phyloP scores from a whole-genome alignment of 2,329 filamentous ascomycete genomes.

The Ceratocystis diversiconidia region DNA sequence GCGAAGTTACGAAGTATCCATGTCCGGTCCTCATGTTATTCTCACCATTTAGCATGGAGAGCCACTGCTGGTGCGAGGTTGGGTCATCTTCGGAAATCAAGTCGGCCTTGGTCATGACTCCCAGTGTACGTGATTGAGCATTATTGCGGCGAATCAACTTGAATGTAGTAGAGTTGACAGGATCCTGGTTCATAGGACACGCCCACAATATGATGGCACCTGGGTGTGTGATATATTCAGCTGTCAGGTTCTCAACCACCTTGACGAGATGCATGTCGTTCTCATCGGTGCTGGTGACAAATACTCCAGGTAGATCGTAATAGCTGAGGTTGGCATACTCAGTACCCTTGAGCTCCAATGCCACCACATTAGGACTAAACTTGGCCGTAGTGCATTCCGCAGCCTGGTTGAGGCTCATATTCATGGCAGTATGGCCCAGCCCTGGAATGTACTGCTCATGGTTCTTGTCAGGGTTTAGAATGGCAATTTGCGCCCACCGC shows the following conservation, averaged over 20 bases:
- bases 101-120: slow-evolving; percentile 78
- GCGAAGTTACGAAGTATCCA: slow-evolving; percentile 68
- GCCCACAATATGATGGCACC: slow-evolving; percentile 66
- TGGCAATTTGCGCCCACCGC: slow-evolving; percentile 61
- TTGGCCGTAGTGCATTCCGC: slow-evolving; percentile 40
- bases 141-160: slow-evolving; percentile 44
- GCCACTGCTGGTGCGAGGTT: slow-evolving; percentile 40
- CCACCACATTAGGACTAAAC: slow-evolving; percentile 72
- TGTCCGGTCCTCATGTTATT: slow-evolving; percentile 44
- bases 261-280: slow-evolving; percentile 54
- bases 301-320: slow-evolving; percentile 73
- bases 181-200: slow-evolving; percentile 63
- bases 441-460: slow-evolving; percentile 41
- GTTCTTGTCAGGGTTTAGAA: slow-evolving; percentile 50
- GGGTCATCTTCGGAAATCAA: slow-evolving; percentile 40
- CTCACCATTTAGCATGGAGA: slow-evolving; percentile 45
- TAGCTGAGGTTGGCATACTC: slow-evolving; percentile 62
- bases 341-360: slow-evolving; percentile 59
- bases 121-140: slow-evolving; percentile 48
- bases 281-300: slow-evolving; percentile 51
- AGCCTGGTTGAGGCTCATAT: slow-evolving; percentile 24
- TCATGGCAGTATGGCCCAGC: slow-evolving; percentile 29
- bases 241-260: slow-evolving; percentile 57
- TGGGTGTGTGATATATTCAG: slow-evolving; percentile 51
- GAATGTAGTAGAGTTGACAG: slow-evolving; percentile 59